Evolutionary conservation across 163 green algal species (phyloP), one percentile per base, ranked within the genome.

Genomic region (Dunaliella salina): DNA sequence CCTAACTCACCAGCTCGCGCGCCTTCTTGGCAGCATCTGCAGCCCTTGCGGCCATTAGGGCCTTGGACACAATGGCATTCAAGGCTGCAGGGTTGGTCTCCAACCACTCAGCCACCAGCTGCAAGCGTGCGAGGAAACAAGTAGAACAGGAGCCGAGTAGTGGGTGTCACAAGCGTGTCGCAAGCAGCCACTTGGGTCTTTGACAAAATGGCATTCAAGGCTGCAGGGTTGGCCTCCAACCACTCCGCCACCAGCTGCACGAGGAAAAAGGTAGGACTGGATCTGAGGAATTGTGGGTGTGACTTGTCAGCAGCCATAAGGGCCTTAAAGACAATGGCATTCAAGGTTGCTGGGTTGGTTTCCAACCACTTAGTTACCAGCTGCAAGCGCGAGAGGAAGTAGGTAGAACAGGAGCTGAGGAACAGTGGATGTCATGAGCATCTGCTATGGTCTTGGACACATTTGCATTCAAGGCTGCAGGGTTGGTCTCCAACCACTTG

Each of bases 371-470:
- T n/a, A n/a, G n/a, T n/a, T n/a, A n/a, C n/a, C 40, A 50, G 40
- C 40, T 3, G n/a, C 40, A 8, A 8, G 33, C 32, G 8, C 32
- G n/a, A n/a, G n/a, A n/a, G n/a, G n/a, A n/a, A n/a, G n/a, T n/a
- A n/a, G n/a, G n/a, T n/a, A n/a, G n/a, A n/a, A n/a, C n/a, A n/a
- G n/a, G n/a, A n/a, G n/a, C n/a, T n/a, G n/a, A n/a, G n/a, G n/a
- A n/a, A n/a, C n/a, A n/a, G n/a, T n/a, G n/a, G n/a, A n/a, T 20
- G 12, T 29, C 78, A n/a, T 94, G 26, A 0, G 96, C 96, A 50
- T 98, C 96, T 0, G 96, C 95, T 22, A 92, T 84, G 3, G 90
- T 90, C 88, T 97, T 96, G 82, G 81, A 87, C 72, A 97, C 85
- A 11, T 98, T 91, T 0, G 85, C 80, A 13, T 83, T 67, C 63